These are phyloP conservation scores for Setomelanomma holmii DNA, from an alignment of 2,329 filamentous ascomycete genomes.

Conservation along the genomic window DNA sequence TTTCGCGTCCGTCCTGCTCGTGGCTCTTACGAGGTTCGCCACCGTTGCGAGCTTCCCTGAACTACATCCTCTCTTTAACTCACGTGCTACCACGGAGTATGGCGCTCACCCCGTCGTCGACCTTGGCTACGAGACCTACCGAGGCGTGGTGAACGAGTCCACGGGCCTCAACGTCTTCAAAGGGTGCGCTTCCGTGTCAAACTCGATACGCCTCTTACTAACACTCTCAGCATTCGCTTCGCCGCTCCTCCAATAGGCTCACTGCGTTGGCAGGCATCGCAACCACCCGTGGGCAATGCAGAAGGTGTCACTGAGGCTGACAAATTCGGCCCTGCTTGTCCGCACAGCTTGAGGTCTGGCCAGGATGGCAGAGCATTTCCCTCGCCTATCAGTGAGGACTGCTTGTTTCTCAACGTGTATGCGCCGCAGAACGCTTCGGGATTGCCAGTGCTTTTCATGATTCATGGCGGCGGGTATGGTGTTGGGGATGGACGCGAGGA, in stretches of 20 bases:
- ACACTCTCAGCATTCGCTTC: slow-evolving; percentile 25
- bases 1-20: neutral
- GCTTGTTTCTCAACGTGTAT: slow-evolving; percentile 48
- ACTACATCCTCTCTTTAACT: neutral
- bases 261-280: slow-evolving; percentile 27
- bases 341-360: slow-evolving; percentile 2
- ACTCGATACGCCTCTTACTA: neutral
- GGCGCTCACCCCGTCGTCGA: slow-evolving; percentile 14
- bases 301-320: slow-evolving; percentile 7
- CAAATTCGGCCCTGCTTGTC: slow-evolving; percentile 9
- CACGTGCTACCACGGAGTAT: no score
- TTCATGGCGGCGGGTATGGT: slow-evolving; percentile 45
- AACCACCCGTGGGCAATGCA: slow-evolving; percentile 13
- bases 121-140: slow-evolving; percentile 30
- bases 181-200: slow-evolving; percentile 17
- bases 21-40: neutral
- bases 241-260: slow-evolving; percentile 25
- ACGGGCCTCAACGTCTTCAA: slow-evolving; percentile 27
- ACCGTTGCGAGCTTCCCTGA: neutral
- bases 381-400: slow-evolving; percentile 36
- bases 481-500: slow-evolving; percentile 48
- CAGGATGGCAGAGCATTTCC: neutral
- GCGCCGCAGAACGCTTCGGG: slow-evolving; percentile 29
- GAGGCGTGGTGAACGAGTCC: slow-evolving; percentile 21
- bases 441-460: slow-evolving; percentile 42